These are phyloP conservation scores for Myotisia sp. DNA, from an alignment of 2,329 filamentous ascomycete genomes.

Conservation along the genomic window DNA sequence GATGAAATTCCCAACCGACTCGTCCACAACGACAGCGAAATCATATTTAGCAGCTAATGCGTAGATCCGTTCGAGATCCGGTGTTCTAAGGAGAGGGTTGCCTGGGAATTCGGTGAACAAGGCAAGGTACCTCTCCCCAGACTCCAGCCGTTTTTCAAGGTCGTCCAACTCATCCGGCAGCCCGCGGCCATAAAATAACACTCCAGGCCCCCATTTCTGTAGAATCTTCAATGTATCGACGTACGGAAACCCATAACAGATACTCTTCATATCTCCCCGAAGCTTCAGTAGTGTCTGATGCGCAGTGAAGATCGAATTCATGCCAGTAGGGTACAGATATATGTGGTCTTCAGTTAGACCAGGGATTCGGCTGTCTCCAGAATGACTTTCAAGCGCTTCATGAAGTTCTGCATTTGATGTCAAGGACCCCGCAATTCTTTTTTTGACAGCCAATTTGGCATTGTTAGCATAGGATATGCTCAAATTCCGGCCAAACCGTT, in stretches of 20 bases:
- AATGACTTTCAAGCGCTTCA: conserved; percentile 38
- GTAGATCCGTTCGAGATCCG: conserved; percentile 71
- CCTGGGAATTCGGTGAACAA: conserved; percentile 93
- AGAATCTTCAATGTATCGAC: conserved; percentile 92
- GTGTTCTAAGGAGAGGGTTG: conserved; percentile 76
- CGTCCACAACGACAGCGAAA: conserved; percentile 84
- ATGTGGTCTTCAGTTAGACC: conserved; percentile 74
- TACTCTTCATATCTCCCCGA: conserved; percentile 54
- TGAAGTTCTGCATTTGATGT: conserved; percentile 55
- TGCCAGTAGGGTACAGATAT: conserved; percentile 75
- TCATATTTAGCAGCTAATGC: conserved; percentile 65
- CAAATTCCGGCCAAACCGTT: conserved; percentile 84
- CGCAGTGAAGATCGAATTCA: conserved; percentile 87
- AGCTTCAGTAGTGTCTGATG: conserved; percentile 59
- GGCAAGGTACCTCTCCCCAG: conserved; percentile 62
- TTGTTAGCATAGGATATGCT: conserved; percentile 63
- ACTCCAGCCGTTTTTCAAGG: conserved; percentile 54
- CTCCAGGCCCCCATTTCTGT: conserved; percentile 85
- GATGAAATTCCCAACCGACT: conserved; percentile 91
- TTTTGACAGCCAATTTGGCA: conserved; percentile 71
- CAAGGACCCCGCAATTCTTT: conserved; percentile 77
- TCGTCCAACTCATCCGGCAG: conserved; percentile 68
- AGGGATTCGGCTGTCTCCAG: conserved; percentile 23
- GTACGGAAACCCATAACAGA: conserved; percentile 95
- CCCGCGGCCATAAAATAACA: conserved; percentile 72